Evolutionary conservation across 305 asterid species (phyloP), one percentile per base, ranked within the genome.

Genomic region (Rubia occidens): DNA sequence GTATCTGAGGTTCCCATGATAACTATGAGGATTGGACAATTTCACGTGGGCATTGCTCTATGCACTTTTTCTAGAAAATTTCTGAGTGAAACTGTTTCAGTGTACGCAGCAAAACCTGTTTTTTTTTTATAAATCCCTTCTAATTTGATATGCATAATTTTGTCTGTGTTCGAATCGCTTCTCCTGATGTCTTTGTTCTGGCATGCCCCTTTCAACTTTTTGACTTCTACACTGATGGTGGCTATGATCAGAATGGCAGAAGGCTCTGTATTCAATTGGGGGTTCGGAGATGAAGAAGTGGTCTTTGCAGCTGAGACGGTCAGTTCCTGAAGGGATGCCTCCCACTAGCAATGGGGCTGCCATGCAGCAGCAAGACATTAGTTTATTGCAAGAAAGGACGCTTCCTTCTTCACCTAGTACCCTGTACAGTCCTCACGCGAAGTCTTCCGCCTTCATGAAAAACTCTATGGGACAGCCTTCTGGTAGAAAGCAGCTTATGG

Each of bases 281-380:
- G 97, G 99, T 74, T 84, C 98, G 1, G 98, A 95, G 78, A 93
- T 95, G 75, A 89, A 89, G 78, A 95, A 95, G 83, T 95, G 99
- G 98, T 85, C 99, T 49, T 82, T 95, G 82, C 99, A 95, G 86
- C 89, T 95, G 69, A 81, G 99, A 64, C 85, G 95, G 71, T 84
- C 96, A 43, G 74, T 88, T 70, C 95, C 99, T 24, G 99, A 95
- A 75, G 97, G 96, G 75, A 77, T 89, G 72, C 78, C 95, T 53
- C 84, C 95, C 37, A 83, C 85, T 73, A 95, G 94, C 88, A 95
- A 91, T 64, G 96, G 97, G 40, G 82, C 82, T 64, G 80, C 96
- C 13, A 74, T 89, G 80, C 99, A 89, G 86, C 96, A 86, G 82
- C 96, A 85, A 72, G 99, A 94, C 70, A 89, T 87, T 81, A 80